These are phyloP conservation scores for Neonectria coccinea DNA, from an alignment of 2,329 filamentous ascomycete genomes.

Conservation along the genomic window DNA sequence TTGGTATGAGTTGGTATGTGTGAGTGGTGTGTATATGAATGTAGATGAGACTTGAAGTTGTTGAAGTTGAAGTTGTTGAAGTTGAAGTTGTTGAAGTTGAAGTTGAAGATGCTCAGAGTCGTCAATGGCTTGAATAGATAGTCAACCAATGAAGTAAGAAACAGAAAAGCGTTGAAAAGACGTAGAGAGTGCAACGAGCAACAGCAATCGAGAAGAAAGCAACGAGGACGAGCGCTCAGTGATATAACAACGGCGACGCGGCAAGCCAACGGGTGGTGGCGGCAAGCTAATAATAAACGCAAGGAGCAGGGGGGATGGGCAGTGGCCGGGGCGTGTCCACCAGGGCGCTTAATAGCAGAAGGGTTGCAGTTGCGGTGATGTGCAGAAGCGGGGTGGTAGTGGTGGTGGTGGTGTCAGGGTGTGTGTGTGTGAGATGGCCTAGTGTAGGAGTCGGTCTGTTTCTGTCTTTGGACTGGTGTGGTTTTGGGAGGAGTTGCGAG, in stretches of 20 bases:
- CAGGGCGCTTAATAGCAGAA: constrained; percentile 43
- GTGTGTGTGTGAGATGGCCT: constrained; percentile 10
- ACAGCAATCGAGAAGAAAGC: not conserved
- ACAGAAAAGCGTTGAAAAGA: constrained; percentile 9
- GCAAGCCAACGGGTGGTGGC: constrained; percentile 28
- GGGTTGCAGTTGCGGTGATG: constrained; percentile 36
- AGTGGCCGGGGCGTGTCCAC: constrained; percentile 42
- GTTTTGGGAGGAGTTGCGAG: not conserved
- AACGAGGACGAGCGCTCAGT: constrained; percentile 6
- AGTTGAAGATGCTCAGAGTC: constrained; percentile 5
- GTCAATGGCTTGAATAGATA: constrained; percentile 32
- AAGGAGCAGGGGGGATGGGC: constrained; percentile 31
- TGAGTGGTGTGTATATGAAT: constrained; percentile 16
- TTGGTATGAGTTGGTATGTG: not conserved
- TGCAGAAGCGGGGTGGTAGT: constrained; percentile 25
- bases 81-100: constrained; percentile 8
- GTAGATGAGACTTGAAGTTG: constrained; percentile 28
- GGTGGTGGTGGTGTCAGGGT: constrained; percentile 17
- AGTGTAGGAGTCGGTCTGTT: not conserved
- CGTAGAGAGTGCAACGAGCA: constrained; percentile 1
- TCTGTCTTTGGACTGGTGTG: not conserved
- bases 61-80: too few species aligned
- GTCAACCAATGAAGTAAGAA: constrained; percentile 32
- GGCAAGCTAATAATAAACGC: constrained; percentile 48
- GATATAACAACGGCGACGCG: constrained; percentile 22